A percentile compares a stretch with the other conserved stretches of the same genome.
Evolutionary conservation across 768 basidiomycete species (phyloP).

Genomic region (Lyophyllum semitale): DNA sequence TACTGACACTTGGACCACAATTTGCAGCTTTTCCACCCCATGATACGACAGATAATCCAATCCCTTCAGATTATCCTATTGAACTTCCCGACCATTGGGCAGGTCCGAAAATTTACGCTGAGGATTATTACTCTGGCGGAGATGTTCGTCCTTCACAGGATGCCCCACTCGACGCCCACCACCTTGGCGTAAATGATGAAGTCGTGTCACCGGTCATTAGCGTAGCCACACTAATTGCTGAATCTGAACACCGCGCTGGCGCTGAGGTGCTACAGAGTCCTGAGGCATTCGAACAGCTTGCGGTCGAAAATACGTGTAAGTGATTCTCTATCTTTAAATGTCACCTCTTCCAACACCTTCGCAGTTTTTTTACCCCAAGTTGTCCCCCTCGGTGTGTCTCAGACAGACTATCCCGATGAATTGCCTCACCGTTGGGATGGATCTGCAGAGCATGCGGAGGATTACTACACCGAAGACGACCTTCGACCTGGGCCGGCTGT

Average conservation of each 20-base stretch:
- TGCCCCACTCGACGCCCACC: slow-evolving; percentile 1
- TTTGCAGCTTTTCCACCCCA: slow-evolving; percentile 10
- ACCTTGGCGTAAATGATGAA: slow-evolving; percentile 9
- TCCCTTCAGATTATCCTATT: slow-evolving; percentile 19
- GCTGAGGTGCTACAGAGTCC: slow-evolving; percentile 6
- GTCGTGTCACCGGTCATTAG: slow-evolving; percentile 2
- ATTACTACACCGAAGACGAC: slow-evolving; percentile 48
- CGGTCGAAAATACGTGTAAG: slow-evolving; percentile 13
- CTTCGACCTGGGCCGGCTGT: slow-evolving; percentile 13
- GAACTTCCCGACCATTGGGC: slow-evolving; percentile 38
- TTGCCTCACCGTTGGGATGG: slow-evolving; percentile 43
- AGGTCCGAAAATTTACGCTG: slow-evolving; percentile 30
- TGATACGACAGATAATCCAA: background rate
- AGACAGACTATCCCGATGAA: slow-evolving; percentile 21
- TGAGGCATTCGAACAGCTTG: slow-evolving; percentile 11
- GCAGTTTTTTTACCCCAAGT: slow-evolving; percentile 7
- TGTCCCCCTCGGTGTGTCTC: background rate
- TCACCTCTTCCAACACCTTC: background rate
- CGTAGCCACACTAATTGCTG: background rate
- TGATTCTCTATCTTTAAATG: background rate
- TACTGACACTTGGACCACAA: background rate
- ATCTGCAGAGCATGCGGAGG: slow-evolving; percentile 40
- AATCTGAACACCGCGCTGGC: slow-evolving; percentile 1
- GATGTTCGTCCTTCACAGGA: slow-evolving; percentile 14
- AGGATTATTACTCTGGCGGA: slow-evolving; percentile 36